Evolutionary conservation across 2,329 filamentous ascomycete genomes (phyloP), one percentile per base, ranked within the genome.

Genomic region (Ophiostoma pallidulum): DNA sequence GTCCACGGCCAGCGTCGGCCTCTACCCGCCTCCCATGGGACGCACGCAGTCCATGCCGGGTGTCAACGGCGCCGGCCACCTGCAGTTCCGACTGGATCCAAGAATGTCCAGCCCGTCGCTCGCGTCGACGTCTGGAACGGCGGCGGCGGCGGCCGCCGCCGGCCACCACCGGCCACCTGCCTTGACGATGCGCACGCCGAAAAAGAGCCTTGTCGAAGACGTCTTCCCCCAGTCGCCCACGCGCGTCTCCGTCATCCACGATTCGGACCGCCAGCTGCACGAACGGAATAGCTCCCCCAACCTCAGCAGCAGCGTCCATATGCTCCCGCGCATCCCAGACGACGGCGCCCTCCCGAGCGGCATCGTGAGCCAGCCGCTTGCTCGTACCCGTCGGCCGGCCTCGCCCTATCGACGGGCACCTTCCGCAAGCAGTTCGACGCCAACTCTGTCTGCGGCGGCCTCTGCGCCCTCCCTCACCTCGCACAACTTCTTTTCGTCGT

Each of bases 31-130:
- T 22, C 59, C 70, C 48, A 81, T 83, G 72, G 74, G 73, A 13
- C 75, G 79, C 53, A 78, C 79, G 24, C 77, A 80, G 58, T 82
- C 78, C 8, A 71, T 83, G 69, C 79, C 79, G 12, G 77, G 78
- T 24, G 71, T 81, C 47, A 79, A 74, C 55, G 75, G 72, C 32
- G 68, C 75, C 9, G 77, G 78, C 38, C 76, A 79, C 56, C 66
- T 81, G 20, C 65, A 80, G 20, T 74, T 71, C 54, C 70, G 73
- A 28, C 72, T 75, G 2, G 68, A 73, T 49, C 58, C 72, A 22
- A 74, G 75, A 26, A 70, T 75, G 3, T 67, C 69, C 24, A 82
- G 77, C 54, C 77, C 37, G 80, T 77, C 55, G 76, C 77, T 8
- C 8, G 20, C 12, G 10, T n/a, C 28, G 19, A 22, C 66, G n/a